Evolutionary conservation across 805 yeast genomes (phyloP).

Genomic region (Limtongozyma cylindracea): DNA sequence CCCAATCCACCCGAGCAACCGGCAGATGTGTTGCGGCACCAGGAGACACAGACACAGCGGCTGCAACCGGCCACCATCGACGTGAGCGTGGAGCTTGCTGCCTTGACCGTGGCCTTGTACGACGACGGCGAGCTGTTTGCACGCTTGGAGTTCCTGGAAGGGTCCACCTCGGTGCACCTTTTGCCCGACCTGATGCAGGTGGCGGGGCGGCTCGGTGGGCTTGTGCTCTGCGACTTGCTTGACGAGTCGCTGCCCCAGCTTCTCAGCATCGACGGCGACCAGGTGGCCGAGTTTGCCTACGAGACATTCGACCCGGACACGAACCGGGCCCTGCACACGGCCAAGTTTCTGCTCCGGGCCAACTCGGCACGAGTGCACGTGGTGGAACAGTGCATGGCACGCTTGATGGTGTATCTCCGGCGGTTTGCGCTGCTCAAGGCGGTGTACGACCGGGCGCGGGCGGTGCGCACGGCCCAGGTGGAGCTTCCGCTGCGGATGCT

Average conservation of each 20-base stretch:
- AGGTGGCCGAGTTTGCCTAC: conserved; percentile 60
- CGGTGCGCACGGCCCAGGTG: conserved; percentile 68
- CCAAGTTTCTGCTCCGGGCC: too few relatives aligned
- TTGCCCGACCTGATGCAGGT: conserved; percentile 62
- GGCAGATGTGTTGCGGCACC: conserved; percentile 47
- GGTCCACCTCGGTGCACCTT: conserved; percentile 29
- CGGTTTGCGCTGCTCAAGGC: conserved; percentile 70
- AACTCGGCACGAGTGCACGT: too few relatives aligned
- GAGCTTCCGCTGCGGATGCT: conserved; percentile 34
- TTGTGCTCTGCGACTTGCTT: conserved; percentile 43
- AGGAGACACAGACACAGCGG: conserved; percentile 9
- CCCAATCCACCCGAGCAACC: conserved; percentile 45
- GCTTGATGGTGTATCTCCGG: conserved; percentile 38
- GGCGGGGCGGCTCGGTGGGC: conserved; percentile 47
- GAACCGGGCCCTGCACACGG: conserved; percentile 39
- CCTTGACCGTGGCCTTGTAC: conserved; percentile 49
- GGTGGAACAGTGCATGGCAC: conserved; percentile 55
- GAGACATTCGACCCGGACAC: conserved; percentile 46
- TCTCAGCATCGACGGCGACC: conserved; percentile 57
- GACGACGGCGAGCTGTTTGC: conserved; percentile 72
- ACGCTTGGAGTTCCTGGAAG: conserved; percentile 51
- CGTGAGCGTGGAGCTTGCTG: conserved; percentile 40
- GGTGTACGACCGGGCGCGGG: conserved; percentile 74
- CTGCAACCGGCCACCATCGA: conserved; percentile 30
- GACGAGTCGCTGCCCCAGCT: conserved; percentile 37